Conservation (phyloP, 2,329 filamentous ascomycete species). For the Apiospora koreana region DNA sequence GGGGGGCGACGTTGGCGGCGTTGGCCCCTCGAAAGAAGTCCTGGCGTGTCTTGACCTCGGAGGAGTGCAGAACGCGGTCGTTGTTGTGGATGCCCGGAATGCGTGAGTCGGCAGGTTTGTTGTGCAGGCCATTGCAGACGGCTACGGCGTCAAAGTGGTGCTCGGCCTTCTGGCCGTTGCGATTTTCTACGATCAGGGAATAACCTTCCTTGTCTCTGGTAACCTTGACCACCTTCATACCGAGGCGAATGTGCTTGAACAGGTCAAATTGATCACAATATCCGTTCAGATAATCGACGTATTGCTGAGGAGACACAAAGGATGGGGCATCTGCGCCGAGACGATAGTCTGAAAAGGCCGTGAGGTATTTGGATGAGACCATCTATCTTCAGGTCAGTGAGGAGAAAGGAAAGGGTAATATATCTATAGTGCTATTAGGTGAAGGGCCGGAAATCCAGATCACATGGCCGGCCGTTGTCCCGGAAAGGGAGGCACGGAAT, state of each 20-base stretch:
- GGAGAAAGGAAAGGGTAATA: no score
- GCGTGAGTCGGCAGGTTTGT: slow-evolving; percentile 39
- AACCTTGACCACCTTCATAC: slow-evolving; percentile 32
- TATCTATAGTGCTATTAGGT: no score
- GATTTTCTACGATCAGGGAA: slow-evolving; percentile 18
- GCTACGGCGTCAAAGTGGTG: slow-evolving; percentile 48
- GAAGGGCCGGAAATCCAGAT: no score
- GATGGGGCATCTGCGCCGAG: slow-evolving; percentile 40
- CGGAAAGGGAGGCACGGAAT: no score
- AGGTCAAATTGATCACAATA: slow-evolving; percentile 43
- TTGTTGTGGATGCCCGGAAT: slow-evolving; percentile 41
- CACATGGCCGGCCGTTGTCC: no score
- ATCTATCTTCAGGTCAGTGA: slow-evolving; percentile 30
- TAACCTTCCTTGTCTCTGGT: slow-evolving; percentile 21
- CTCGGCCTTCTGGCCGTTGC: slow-evolving; percentile 13
- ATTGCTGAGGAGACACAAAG: slow-evolving; percentile 42
- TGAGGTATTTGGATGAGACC: slow-evolving; percentile 47
- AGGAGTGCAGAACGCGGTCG: slow-evolving; percentile 43
- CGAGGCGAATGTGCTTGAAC: slow-evolving; percentile 37
- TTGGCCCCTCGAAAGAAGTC: slow-evolving; percentile 36
- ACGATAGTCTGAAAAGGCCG: slow-evolving; percentile 46
- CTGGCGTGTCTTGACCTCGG: slow-evolving; percentile 40
- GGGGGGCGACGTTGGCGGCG: slow-evolving; percentile 32
- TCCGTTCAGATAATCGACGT: slow-evolving; percentile 43
- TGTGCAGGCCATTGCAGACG: slow-evolving; percentile 46